Evolutionary conservation across 768 basidiomycete genomes (phyloP).

Genomic region (Hypholoma fasciculare): DNA sequence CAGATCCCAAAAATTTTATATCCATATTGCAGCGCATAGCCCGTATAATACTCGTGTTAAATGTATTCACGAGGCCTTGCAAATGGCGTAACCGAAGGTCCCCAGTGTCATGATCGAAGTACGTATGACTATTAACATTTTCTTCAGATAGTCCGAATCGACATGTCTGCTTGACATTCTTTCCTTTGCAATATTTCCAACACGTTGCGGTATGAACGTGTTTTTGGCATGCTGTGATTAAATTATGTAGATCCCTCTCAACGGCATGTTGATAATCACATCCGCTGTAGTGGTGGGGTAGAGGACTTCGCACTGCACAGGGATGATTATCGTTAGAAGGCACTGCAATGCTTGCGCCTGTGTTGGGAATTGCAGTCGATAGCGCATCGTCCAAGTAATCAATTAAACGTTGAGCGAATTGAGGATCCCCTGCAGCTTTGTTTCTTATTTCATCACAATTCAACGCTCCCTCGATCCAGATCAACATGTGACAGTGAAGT

Average conservation of each 20-base stretch:
- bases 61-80: slow-evolving; percentile 44
- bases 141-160: not conserved
- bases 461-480: slow-evolving; percentile 36
- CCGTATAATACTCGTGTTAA: slow-evolving; percentile 37
- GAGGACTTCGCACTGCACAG: not conserved
- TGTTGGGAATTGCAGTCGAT: too few species aligned
- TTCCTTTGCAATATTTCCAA: too few species aligned
- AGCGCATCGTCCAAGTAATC: not conserved
- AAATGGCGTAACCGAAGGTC: slow-evolving; percentile 29
- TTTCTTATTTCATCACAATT: slow-evolving; percentile 29
- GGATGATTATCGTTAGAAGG: too few species aligned
- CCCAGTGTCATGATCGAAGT: slow-evolving; percentile 29
- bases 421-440: not conserved
- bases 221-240: too few species aligned
- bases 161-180: too few species aligned
- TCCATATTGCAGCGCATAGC: slow-evolving; percentile 45
- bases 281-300: too few species aligned
- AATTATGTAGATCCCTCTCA: too few species aligned
- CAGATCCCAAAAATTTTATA: slow-evolving; percentile 45
- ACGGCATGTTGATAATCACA: too few species aligned
- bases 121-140: not conserved
- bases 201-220: too few species aligned
- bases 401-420: slow-evolving; percentile 6
- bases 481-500: slow-evolving; percentile 40
- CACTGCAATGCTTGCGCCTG: too few species aligned